Base-by-base conservation (phyloP, 345 rosid genomes). In the Populus simonii region DNA sequence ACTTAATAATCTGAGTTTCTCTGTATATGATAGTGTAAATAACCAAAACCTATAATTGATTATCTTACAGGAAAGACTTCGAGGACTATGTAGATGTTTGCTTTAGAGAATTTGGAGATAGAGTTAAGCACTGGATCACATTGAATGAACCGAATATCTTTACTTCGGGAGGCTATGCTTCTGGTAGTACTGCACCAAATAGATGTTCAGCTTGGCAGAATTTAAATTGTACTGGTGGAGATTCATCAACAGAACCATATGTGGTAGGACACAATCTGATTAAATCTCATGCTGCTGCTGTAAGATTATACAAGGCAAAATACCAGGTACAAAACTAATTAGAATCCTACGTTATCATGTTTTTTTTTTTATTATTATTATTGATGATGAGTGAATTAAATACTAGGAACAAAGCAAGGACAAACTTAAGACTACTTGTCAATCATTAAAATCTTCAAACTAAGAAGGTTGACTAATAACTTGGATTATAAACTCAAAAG, bases 21-120 rank as follows among this genome's bases (percentile, higher is more conserved):
- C 22, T 33, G 36, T 33, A 5, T 20, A 8, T 25, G 9, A 41
- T 10, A 15, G 13, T 6, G 36, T 17, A 16, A 23, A 31, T 39
- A 23, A 11, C 12, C 8, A 63, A 25, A 10, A 5, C 3, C 25
- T 31, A 51, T 17, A 7, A 7, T 9, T 6, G 35, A 7, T 35
- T 15, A 33, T 13, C 38, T 66, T 18, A 70, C 76, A 90, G 91
- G 71, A 75, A 83, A 25, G 92, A 87, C 43, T 86, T 12, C 71
- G 74, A 1, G 12, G 84, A 82, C n/a, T 89, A 82, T 47, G 88
- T 83, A 3, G 89, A 89, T 13, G 69, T 89, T 75, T 86, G 89
- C 70, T 91, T 88, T 57, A 74, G 81, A 71, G 72, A 70, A 39
- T 89, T 89, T 5, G 88, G 88, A 8, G 85, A 86, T 29, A 23